Percentiles rank a stretch among this genome's conserved stretches.
phyloP scores from a whole-genome alignment of 2,329 filamentous ascomycete genomes.

The Penicillium sp. region DNA sequence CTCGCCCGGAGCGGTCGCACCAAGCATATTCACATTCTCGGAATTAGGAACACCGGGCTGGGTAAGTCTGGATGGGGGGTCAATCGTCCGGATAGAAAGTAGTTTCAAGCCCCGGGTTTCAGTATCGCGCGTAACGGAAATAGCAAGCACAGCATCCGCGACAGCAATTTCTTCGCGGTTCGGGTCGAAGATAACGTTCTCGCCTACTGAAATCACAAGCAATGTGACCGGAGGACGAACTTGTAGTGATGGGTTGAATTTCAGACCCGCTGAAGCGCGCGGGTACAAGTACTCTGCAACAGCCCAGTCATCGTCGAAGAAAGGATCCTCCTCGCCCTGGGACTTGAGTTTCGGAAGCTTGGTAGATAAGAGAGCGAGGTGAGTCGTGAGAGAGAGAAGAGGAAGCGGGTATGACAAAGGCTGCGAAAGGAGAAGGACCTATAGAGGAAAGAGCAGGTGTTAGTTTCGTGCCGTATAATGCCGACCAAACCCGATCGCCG shows the following conservation, averaged over 20 bases:
- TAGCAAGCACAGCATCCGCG: slow-evolving; percentile 81
- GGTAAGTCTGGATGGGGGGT: slow-evolving; percentile 71
- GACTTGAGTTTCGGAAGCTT: slow-evolving; percentile 82
- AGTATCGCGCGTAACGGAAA: slow-evolving; percentile 63
- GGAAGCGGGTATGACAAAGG: slow-evolving; percentile 91
- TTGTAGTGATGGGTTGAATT: slow-evolving; percentile 23
- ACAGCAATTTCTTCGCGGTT: slow-evolving; percentile 88
- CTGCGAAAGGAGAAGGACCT: slow-evolving; percentile 92
- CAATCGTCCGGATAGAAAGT: slow-evolving; percentile 69
- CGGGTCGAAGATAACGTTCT: slow-evolving; percentile 93
- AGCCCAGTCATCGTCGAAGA: slow-evolving; percentile 98
- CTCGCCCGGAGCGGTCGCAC: slow-evolving; percentile 39
- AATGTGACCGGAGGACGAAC: slow-evolving; percentile 80
- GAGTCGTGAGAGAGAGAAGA: slow-evolving; percentile 85
- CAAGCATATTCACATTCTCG: slow-evolving; percentile 56
- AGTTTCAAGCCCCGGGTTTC: slow-evolving; percentile 55
- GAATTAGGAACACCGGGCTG: slow-evolving; percentile 68
- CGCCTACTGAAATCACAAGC: slow-evolving; percentile 80
- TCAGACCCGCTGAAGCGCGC: slow-evolving; percentile 29
- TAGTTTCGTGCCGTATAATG: not conserved
- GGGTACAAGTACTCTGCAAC: slow-evolving; percentile 76
- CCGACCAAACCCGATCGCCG: not conserved
- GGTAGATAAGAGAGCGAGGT: slow-evolving; percentile 87
- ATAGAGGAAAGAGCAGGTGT: not conserved
- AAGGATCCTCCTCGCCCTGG: slow-evolving; percentile 88